Evolutionary conservation across 2,329 filamentous ascomycete species (phyloP).

Genomic region (Fonsecaea nubica): DNA sequence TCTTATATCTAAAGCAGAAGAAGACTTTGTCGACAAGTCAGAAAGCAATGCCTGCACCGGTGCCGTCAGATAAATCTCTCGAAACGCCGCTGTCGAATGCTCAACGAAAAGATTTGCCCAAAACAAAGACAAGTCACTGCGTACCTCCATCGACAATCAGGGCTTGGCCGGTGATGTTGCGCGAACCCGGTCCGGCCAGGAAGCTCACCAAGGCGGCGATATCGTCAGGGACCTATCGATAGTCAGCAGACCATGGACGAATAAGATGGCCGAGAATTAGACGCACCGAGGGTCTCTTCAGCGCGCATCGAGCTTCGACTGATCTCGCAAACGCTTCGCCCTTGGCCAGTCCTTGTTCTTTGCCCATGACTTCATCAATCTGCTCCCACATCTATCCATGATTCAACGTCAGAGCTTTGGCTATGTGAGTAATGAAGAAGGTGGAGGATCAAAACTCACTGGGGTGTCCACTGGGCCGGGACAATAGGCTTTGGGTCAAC

Average conservation of each 20-base stretch:
- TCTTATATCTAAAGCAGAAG: no score
- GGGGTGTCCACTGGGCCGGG: slow-evolving; percentile 69
- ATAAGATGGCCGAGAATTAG: background rate
- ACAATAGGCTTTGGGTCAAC: slow-evolving; percentile 63
- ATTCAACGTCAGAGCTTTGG: no score
- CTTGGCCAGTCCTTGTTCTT: slow-evolving; percentile 56
- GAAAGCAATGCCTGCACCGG: no score
- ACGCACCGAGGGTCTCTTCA: slow-evolving; percentile 45
- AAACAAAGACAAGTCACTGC: background rate
- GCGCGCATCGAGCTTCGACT: slow-evolving; percentile 58
- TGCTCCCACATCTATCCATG: slow-evolving; percentile 66
- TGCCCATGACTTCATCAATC: slow-evolving; percentile 59
- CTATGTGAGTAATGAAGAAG: no score
- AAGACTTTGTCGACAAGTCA: no score
- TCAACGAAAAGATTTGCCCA: no score
- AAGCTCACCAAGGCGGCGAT: slow-evolving; percentile 13
- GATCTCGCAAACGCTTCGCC: slow-evolving; percentile 63
- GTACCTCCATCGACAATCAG: slow-evolving; percentile 19
- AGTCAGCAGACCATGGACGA: slow-evolving; percentile 3
- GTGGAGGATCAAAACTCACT: background rate
- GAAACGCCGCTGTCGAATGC: no score
- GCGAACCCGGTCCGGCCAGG: slow-evolving; percentile 8
- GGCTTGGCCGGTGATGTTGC: slow-evolving; percentile 19
- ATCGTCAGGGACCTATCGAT: slow-evolving; percentile 12
- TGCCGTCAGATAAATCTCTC: no score